Conservation (phyloP, 495 filamentous ascomycete genomes). For the Aspergillus baeticus region DNA sequence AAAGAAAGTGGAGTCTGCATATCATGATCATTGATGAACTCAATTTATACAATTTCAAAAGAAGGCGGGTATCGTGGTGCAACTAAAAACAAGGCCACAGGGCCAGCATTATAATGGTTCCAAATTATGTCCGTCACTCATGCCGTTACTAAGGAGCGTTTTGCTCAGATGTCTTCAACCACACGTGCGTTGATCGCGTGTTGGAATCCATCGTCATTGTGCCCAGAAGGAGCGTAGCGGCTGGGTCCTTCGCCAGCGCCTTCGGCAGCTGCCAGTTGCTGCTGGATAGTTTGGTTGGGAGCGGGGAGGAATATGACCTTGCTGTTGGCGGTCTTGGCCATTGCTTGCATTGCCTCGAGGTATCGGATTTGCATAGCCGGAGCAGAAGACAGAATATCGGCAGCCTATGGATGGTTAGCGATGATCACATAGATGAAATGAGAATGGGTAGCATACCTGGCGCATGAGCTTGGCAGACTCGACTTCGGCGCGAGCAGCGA, state of each 20-base stretch:
- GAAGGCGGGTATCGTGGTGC: conserved; percentile 41
- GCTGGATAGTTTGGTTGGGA: conserved; percentile 48
- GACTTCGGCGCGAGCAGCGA: conserved; percentile 94
- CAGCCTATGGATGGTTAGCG: conserved; percentile 49
- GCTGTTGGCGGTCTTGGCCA: conserved; percentile 93
- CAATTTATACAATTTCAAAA: conserved; percentile 9
- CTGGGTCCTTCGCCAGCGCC: conserved; percentile 58
- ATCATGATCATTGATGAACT: neutral
- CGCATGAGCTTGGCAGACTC: conserved; percentile 97
- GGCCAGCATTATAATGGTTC: conserved; percentile 2
- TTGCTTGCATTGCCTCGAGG: conserved; percentile 98
- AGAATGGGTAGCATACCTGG: conserved; percentile 44
- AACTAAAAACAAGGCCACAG: conserved; percentile 12
- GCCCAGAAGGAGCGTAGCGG: conserved; percentile 40
- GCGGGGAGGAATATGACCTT: conserved; percentile 96
- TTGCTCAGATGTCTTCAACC: conserved; percentile 76
- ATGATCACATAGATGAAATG: neutral
- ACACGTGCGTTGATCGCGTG: conserved; percentile 80
- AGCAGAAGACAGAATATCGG: conserved; percentile 88
- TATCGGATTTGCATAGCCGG: conserved; percentile 99
- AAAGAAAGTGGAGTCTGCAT: neutral
- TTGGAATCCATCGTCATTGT: conserved; percentile 64
- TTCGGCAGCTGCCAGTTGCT: conserved; percentile 52
- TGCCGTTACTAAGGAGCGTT: conserved; percentile 4
- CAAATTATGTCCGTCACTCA: conserved; percentile 14